Percentiles rank a stretch among this genome's conserved stretches.
Conservation (phyloP, 73 alveolate species). For the Symbiodinium pilosum region DNA sequence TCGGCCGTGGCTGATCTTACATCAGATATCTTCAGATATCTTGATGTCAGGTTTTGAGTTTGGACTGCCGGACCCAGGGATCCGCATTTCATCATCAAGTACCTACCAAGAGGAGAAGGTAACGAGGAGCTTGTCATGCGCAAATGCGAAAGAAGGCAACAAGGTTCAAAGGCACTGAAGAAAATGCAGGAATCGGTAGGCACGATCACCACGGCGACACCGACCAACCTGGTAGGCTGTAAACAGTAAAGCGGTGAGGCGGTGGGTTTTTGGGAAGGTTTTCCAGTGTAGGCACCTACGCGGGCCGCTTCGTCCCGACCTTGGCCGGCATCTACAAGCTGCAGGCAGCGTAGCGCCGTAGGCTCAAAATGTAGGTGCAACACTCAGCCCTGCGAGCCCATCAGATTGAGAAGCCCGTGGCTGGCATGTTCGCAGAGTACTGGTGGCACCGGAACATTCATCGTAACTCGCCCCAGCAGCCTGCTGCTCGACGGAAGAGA, state of each 20-base stretch:
- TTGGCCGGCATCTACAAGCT: conserved; percentile 89
- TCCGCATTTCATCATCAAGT: conserved; percentile 92
- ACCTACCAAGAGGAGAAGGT: conserved; percentile 69
- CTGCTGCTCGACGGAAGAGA: no score
- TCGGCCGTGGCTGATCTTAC: conserved; percentile 27
- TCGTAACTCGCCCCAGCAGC: conserved; percentile 90
- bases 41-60: no score
- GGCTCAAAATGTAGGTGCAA: background rate
- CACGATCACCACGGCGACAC: conserved; percentile 80
- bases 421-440: conserved; percentile 86
- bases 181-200: no score
- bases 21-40: no score
- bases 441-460: conserved; percentile 95
- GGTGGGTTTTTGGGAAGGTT: no score
- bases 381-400: no score
- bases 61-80: no score
- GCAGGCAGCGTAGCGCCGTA: background rate
- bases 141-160: background rate
- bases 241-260: background rate
- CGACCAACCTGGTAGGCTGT: conserved; percentile 31
- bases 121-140: conserved; percentile 29
- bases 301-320: conserved; percentile 82
- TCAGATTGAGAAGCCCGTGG: conserved; percentile 64
- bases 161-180: no score
- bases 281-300: conserved; percentile 45